Base-by-base conservation (phyloP, 257 asterid genomes). In the Catharanthus roseus region DNA sequence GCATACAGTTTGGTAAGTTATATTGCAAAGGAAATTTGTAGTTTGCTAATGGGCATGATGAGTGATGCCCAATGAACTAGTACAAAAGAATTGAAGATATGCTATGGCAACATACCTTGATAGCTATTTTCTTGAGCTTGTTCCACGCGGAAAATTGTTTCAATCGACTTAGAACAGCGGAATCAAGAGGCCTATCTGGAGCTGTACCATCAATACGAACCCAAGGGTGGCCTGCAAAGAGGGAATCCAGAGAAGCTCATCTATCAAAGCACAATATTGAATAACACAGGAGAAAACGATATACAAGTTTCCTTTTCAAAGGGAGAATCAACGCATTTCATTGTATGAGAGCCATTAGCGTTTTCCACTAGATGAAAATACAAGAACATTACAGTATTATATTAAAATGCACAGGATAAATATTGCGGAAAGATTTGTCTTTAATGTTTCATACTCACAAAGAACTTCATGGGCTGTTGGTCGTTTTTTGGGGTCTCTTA, bases 401-500 rank as follows among this genome's bases (percentile, higher is more conserved):
- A 11, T 29, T 21, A 51, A 21, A 34, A 19, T 28, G 24, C 61
- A 18, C 26, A 28, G 51, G 69, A 55, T 67, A 18, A 15, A 18
- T 16, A 47, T 45, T 67, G 44, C 36, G 45, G 39, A 29, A 28
- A 44, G 41, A 34, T 34, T 3, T 3, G 16, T 10, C 69, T n/a
- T 54, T 69, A 45, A 24, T 10, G 38, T 24, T 26, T 64, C 29
- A 71, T 72, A 82, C 91, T 86, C 77, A 88, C 95, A 72, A 64
- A 88, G 88, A 68, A 88, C 91, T 82, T 88, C 89, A 77, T 83
- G 88, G 15, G 90, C 95, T 56, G 87, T 84, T 36, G 82, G 78
- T 69, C 90, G 78, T 72, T 78, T 83, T 70, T 84, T 88, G 51
- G 91, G 87, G 68, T 88, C 95, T 78, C 87, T 72, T 31, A 81